Evolutionary conservation across 192 early-diverging fungal species (phyloP).

Genomic region (Tieghemiomyces parasiticus): DNA sequence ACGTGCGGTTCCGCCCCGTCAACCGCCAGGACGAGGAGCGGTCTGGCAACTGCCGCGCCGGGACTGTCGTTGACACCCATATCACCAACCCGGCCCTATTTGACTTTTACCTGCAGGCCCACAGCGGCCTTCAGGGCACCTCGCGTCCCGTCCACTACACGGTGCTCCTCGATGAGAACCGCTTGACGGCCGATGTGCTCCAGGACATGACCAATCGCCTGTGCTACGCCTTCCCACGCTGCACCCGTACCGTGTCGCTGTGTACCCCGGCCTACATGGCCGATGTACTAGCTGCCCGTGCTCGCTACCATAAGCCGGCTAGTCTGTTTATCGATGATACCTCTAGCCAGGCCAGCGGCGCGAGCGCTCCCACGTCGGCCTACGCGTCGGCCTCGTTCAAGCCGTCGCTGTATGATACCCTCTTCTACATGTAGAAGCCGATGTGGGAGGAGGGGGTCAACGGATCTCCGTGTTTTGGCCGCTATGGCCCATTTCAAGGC

Average conservation of each 20-base stretch:
- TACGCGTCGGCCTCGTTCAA: too few species aligned
- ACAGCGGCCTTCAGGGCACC: constrained; percentile 84
- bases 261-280: constrained; percentile 88
- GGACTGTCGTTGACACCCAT: constrained; percentile 58
- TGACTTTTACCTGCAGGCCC: constrained; percentile 83
- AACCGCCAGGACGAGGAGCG: constrained; percentile 44
- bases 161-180: constrained; percentile 76
- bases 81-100: constrained; percentile 67
- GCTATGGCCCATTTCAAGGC: too few species aligned
- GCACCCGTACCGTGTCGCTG: constrained; percentile 75
- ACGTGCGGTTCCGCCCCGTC: constrained; percentile 61
- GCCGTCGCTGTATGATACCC: too few species aligned
- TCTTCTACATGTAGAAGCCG: too few species aligned
- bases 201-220: constrained; percentile 78
- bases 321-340: not conserved
- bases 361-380: too few species aligned
- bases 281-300: constrained; percentile 73
- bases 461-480: too few species aligned
- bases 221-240: constrained; percentile 79
- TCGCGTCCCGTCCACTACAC: constrained; percentile 87
- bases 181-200: constrained; percentile 59
- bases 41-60: constrained; percentile 67
- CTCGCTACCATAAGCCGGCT: constrained; percentile 48
- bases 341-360: not conserved
- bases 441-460: too few species aligned